Conservation (phyloP, 75 land plant species). For the Isoetes taiwanensis region DNA sequence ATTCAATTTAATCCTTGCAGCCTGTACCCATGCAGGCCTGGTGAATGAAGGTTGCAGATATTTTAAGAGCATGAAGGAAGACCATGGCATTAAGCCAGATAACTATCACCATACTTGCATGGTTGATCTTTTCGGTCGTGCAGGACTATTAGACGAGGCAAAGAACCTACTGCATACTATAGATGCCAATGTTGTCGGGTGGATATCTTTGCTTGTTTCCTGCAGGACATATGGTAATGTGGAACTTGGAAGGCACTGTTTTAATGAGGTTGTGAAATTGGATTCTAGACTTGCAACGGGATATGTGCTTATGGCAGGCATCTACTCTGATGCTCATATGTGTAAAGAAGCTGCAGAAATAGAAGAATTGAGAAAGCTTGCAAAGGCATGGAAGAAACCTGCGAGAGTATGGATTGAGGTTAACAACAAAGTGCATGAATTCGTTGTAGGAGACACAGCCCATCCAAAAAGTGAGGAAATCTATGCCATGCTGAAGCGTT, state of each 20-base stretch:
- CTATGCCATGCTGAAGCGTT: constrained; percentile 27
- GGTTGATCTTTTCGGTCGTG: neutral
- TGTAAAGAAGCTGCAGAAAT: constrained; percentile 30
- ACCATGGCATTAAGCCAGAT: neutral
- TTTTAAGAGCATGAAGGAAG: neutral
- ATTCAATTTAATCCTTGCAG: neutral
- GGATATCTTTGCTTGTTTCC: neutral
- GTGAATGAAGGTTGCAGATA: neutral
- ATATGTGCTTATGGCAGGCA: constrained; percentile 6
- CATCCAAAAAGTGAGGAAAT: constrained; percentile 31
- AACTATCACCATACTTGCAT: neutral
- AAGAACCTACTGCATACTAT: neutral
- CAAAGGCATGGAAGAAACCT: neutral
- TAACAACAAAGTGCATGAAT: constrained; percentile 22
- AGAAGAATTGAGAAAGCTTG: neutral
- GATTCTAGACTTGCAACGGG: neutral
- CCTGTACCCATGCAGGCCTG: neutral
- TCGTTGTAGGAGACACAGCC: constrained; percentile 34
- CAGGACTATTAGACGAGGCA: neutral
- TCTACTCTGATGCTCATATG: neutral
- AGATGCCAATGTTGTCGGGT: constrained; percentile 13
- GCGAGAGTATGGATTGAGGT: neutral
- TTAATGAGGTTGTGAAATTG: neutral
- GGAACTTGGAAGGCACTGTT: neutral
- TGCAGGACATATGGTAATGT: neutral